Base-by-base conservation (phyloP, 108 stramenopile species). In the Cylindrotheca closterium region DNA sequence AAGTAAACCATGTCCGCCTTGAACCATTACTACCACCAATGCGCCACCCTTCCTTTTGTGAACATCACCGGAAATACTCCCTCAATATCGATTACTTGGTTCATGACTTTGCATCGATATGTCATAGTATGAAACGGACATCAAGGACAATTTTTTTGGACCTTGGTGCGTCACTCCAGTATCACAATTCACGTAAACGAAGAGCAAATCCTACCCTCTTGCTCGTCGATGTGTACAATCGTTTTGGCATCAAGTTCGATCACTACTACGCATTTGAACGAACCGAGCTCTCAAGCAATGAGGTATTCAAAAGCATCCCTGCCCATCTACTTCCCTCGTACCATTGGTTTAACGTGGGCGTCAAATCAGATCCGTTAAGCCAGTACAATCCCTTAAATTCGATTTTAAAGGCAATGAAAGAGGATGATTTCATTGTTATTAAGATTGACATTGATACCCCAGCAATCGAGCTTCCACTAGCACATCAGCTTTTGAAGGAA, bases 401-500 rank as follows among this genome's bases (percentile, higher is more conserved):
- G 25, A 65, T 86, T 15, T 21, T 75, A 0, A 29, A 73, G 19
- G 31, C 68, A 1, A 80, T 77, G 56, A 54, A 55, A 10, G 55
- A 66, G 25, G 81, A 85, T 49, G 83, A 84, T 45, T 77, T 88
- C 49, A 58, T 88, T 32, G 78, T 88, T 17, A 70, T 88, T 45
- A 89, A 86, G 52, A 63, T 89, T 1, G 85, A 89, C 58, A 82
- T 86, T 64, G 85, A 89, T 47, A 77, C 73, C 0, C 12, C 68
- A n/a, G 1, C 21, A 12, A 52, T 85, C 64, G 87, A 89, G 59
- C 7, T 51, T 19, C 67, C 71, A 10, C 56, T 85, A n/a, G 78
- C 65, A 17, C 12, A 58, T 0, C 82, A 83, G 50, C 32, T 85
- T 15, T 28, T 80, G 7, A 32, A 72, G 5, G 57, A 76, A 48